Base-by-base conservation (phyloP, 176 grass and related monocot genomes). In the Rhynchospora tenuis region DNA sequence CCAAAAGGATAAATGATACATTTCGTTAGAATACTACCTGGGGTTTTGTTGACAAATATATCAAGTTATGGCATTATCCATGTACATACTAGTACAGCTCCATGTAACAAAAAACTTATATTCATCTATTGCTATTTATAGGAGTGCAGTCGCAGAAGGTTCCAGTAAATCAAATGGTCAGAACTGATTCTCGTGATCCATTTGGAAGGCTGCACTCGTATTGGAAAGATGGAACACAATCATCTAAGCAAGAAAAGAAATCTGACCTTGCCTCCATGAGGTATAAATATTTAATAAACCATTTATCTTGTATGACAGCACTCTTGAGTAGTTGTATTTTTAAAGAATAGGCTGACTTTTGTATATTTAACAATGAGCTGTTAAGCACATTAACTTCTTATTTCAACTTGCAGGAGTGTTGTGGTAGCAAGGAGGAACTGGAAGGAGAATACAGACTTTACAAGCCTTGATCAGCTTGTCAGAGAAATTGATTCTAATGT, bases 181-280 rank as follows among this genome's bases (percentile, higher is more conserved):
- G 95, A 90, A 98, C 87, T 83, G 95, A 98, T 90, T 91, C 92
- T 59, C 86, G 78, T 6, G 45, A 93, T 85, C 90, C 92, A 66
- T 93, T 88, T 88, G 95, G 92, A 67, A 98, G 92, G 79, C 85
- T 98, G 73, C 95, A 94, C 75, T 83, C 92, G 26, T 94, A 98
- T 82, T 93, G 92, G 90, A 85, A 71, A 71, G 81, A 86, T 27
- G 92, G 87, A 66, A 43, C 60, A 13, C 89, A 90, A 85, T 56
- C 65, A 52, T 94, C 92, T 83, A 86, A 88, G 71, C 84, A 85
- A 67, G 89, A 93, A 88, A 98, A 91, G 78, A 94, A 92, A 85
- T 79, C 83, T 69, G 89, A 91, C 56, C 89, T 98, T 86, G 85
- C 87, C 83, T 88, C 92, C 67, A 73, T 98, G 48, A 98, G 95